phyloP scores from a whole-genome alignment of 371 early-diverging fungal species.

The Gilbertella persicaria region DNA sequence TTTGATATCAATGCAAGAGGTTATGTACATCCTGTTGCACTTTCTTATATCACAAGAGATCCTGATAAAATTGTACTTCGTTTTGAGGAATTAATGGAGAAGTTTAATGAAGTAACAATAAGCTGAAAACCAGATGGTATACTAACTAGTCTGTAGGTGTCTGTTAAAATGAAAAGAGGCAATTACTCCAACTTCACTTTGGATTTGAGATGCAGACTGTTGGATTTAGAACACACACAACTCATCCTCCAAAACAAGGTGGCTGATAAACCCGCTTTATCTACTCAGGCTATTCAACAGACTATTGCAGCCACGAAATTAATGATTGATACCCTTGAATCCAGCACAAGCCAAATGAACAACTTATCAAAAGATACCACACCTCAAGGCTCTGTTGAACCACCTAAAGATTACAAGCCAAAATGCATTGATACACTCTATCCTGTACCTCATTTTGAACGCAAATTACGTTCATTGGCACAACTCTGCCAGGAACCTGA shows the following conservation, averaged over 20 bases:
- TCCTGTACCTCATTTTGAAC: constrained; percentile 45
- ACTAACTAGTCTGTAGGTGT: constrained; percentile 24
- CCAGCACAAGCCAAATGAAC: constrained; percentile 21
- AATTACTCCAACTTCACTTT: constrained; percentile 58
- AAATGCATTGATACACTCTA: constrained; percentile 42
- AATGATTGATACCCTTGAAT: constrained; percentile 44
- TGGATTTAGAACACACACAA: constrained; percentile 57
- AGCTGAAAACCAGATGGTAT: background rate
- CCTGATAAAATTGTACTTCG: constrained; percentile 50
- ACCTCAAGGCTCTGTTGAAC: background rate
- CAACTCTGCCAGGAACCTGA: constrained; percentile 45
- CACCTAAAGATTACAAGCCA: constrained; percentile 26
- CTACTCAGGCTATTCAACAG: constrained; percentile 39
- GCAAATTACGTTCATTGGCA: constrained; percentile 40
- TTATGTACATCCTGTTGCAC: constrained; percentile 59
- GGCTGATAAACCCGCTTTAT: constrained; percentile 15
- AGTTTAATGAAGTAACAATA: constrained; percentile 34
- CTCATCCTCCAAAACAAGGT: background rate
- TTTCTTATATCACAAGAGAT: constrained; percentile 59
- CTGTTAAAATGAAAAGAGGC: constrained; percentile 56
- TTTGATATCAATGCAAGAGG: constrained; percentile 65
- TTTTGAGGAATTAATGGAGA: constrained; percentile 47
- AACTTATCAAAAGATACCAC: background rate
- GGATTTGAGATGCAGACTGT: constrained; percentile 51
- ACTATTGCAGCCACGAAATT: constrained; percentile 33